Conservation (phyloP, 768 basidiomycete genomes). For the Coprinopsis strossmayeri region DNA sequence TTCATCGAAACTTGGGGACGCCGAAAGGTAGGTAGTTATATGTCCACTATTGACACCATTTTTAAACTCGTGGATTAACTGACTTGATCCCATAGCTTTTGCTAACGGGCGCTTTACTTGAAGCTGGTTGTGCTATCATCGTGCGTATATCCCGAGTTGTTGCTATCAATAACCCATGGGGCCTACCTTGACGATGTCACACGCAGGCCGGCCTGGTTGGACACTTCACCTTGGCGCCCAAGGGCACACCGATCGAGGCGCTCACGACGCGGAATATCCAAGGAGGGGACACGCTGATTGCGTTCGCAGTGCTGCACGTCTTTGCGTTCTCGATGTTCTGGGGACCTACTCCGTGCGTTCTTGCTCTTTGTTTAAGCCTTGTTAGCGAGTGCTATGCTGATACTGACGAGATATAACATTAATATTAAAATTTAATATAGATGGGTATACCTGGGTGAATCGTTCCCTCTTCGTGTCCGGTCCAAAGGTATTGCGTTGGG, state of each 20-base stretch:
- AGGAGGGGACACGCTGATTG: slow-evolving; percentile 61
- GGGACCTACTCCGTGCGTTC: slow-evolving; percentile 58
- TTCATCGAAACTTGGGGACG: slow-evolving; percentile 75
- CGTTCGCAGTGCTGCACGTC: slow-evolving; percentile 75
- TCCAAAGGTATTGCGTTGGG: slow-evolving; percentile 77
- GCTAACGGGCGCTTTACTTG: slow-evolving; percentile 53
- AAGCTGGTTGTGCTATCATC: slow-evolving; percentile 58
- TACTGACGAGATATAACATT: too few species aligned
- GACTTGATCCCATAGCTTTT: slow-evolving; percentile 45
- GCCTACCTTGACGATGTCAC: too few species aligned
- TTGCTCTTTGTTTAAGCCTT: too few species aligned
- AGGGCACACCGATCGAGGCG: slow-evolving; percentile 35
- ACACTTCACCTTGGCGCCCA: slow-evolving; percentile 56
- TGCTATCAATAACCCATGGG: neutral
- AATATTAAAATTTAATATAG: slow-evolving; percentile 16
- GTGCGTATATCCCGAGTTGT: slow-evolving; percentile 31
- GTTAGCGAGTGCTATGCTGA: too few species aligned
- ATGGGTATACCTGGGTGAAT: slow-evolving; percentile 72
- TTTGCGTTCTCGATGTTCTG: slow-evolving; percentile 68
- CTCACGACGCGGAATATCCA: slow-evolving; percentile 51
- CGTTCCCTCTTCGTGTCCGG: slow-evolving; percentile 75
- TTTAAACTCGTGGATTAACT: too few species aligned
- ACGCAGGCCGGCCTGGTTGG: slow-evolving; percentile 62
- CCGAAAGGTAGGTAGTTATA: slow-evolving; percentile 39
- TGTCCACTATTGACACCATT: neutral